These are phyloP conservation scores for Fomitopsis schrenkii DNA, from an alignment of 1,284 basidiomycete species.

Conservation along the genomic window DNA sequence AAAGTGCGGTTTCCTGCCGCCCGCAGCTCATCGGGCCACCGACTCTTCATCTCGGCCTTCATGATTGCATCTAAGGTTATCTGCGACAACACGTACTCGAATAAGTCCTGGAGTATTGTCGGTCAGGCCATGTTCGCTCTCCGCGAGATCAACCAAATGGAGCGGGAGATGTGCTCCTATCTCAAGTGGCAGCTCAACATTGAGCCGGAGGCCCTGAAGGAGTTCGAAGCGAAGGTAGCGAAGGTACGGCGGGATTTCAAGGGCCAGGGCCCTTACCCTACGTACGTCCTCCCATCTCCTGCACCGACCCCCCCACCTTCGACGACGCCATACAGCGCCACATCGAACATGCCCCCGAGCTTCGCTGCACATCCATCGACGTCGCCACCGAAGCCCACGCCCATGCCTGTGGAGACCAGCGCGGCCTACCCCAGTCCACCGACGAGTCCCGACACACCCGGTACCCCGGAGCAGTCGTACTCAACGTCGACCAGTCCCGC, in stretches of 20 bases:
- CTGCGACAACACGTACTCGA: constrained; percentile 95
- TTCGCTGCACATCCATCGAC: constrained; percentile 42
- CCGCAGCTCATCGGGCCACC: constrained; percentile 87
- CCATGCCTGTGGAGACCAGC: background rate
- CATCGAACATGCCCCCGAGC: constrained; percentile 34
- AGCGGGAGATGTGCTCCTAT: constrained; percentile 90
- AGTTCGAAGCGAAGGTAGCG: constrained; percentile 59
- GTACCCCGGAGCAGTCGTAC: constrained; percentile 45
- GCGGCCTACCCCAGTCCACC: constrained; percentile 23
- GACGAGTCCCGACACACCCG: constrained; percentile 34
- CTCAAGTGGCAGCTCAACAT: constrained; percentile 89
- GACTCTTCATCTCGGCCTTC: constrained; percentile 88
- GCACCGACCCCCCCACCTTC: constrained; percentile 49
- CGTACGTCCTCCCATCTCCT: constrained; percentile 49
- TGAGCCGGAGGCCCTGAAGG: constrained; percentile 58
- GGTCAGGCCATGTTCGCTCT: constrained; percentile 89
- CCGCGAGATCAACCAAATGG: constrained; percentile 95
- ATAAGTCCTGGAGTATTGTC: constrained; percentile 94
- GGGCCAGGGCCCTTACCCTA: constrained; percentile 50
- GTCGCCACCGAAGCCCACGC: constrained; percentile 32
- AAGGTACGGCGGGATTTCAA: constrained; percentile 62
- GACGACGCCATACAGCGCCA: constrained; percentile 34
- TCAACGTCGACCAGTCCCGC: constrained; percentile 50
- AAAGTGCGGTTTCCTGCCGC: constrained; percentile 92
- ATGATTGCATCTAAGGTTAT: constrained; percentile 95